A percentile compares a stretch with the other conserved stretches of the same genome.
phyloP scores from a whole-genome alignment of 345 rosid genomes.

The Atalantia buxifolia region DNA sequence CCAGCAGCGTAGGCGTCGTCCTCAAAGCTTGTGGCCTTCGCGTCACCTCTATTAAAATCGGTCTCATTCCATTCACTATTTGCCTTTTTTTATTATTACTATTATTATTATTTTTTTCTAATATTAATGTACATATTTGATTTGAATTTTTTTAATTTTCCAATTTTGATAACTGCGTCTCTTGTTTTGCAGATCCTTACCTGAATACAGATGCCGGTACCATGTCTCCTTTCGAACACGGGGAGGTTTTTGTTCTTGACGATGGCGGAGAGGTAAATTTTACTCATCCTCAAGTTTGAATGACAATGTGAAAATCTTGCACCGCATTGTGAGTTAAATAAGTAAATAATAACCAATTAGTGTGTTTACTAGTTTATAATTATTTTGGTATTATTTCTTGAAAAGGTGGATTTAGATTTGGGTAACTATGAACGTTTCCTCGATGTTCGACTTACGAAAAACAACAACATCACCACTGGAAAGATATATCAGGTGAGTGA shows the following conservation, averaged over 20 bases:
- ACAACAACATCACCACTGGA: slow-evolving; percentile 93
- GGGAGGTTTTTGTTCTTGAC: slow-evolving; percentile 95
- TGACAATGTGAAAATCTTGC: background rate
- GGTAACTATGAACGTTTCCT: slow-evolving; percentile 96
- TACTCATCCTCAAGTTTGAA: background rate
- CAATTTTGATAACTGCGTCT: background rate
- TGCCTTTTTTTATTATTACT: background rate
- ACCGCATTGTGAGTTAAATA: background rate
- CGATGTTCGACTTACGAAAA: slow-evolving; percentile 80
- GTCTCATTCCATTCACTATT: slow-evolving; percentile 19
- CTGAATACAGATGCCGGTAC: slow-evolving; percentile 96
- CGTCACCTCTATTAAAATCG: slow-evolving; percentile 96
- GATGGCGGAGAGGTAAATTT: slow-evolving; percentile 91
- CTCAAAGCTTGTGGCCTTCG: slow-evolving; percentile 94
- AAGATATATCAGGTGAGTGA: slow-evolving; percentile 95
- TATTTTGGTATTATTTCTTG: slow-evolving; percentile 16
- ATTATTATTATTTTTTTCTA: background rate
- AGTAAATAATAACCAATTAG: background rate
- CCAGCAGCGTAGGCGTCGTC: slow-evolving; percentile 95
- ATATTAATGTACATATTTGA: background rate
- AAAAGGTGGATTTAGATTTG: slow-evolving; percentile 92
- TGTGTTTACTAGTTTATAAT: slow-evolving; percentile 16
- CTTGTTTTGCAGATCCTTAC: slow-evolving; percentile 75
- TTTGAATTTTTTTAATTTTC: background rate
- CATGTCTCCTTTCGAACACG: slow-evolving; percentile 97